Conservation (phyloP, 192 early-diverging fungal genomes). For the Entomortierella parvispora region DNA sequence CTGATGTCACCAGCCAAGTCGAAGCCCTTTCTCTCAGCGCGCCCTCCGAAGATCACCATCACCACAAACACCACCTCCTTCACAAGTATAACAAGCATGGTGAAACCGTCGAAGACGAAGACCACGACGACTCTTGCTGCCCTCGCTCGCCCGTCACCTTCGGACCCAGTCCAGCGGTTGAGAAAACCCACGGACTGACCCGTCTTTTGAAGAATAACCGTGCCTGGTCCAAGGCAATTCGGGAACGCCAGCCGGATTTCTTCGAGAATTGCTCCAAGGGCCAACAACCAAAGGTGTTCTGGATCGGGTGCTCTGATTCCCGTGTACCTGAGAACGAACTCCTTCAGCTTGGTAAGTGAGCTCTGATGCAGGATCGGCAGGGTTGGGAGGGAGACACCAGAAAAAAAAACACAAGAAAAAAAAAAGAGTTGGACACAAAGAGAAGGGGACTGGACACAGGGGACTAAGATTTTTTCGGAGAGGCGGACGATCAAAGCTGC, state of each 20-base stretch:
- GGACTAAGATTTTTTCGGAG: not conserved
- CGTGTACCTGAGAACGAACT: constrained; percentile 89
- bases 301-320: constrained; percentile 95
- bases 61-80: constrained; percentile 24
- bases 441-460: not conserved
- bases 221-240: constrained; percentile 69
- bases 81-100: constrained; percentile 30
- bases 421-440: not conserved
- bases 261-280: constrained; percentile 77
- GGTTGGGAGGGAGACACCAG: not conserved
- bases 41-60: not conserved
- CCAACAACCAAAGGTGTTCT: constrained; percentile 89
- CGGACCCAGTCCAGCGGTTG: constrained; percentile 39
- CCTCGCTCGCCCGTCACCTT: constrained; percentile 37
- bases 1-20: no score
- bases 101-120: constrained; percentile 7
- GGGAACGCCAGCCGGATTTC: constrained; percentile 70
- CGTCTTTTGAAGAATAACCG: constrained; percentile 66
- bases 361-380: no score
- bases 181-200: constrained; percentile 17
- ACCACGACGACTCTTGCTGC: constrained; percentile 33
- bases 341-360: constrained; percentile 56
- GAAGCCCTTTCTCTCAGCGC: no score
- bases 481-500: no score
- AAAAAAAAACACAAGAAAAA: not conserved